Conservation (phyloP, 129 eudicot species). For the Apium graveolens region DNA sequence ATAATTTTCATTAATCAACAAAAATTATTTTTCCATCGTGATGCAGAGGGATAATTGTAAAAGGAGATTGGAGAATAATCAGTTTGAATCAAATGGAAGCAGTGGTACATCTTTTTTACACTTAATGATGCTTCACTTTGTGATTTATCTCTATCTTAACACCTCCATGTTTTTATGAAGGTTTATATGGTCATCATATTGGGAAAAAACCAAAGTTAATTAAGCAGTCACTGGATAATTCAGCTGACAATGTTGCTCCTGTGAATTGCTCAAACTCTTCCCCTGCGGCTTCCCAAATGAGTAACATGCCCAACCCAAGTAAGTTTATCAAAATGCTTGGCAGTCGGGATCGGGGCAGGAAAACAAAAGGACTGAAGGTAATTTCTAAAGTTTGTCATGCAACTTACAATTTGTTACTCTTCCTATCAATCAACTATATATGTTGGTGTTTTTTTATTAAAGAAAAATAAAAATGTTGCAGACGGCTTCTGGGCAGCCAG, state of each 20-base stretch:
- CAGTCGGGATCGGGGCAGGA: slow-evolving; percentile 70
- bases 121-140: slow-evolving; percentile 18
- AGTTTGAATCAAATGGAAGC: slow-evolving; percentile 68
- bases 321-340: slow-evolving; percentile 64
- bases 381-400: neutral
- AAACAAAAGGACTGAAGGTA: slow-evolving; percentile 78
- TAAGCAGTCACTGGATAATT: slow-evolving; percentile 44
- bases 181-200: slow-evolving; percentile 44
- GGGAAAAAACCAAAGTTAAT: slow-evolving; percentile 47
- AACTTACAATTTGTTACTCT: neutral
- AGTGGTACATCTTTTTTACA: slow-evolving; percentile 43
- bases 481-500: slow-evolving; percentile 61
- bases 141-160: slow-evolving; percentile 2
- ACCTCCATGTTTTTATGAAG: slow-evolving; percentile 17
- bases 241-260: slow-evolving; percentile 42
- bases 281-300: slow-evolving; percentile 90
- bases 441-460: neutral
- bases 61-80: slow-evolving; percentile 66
- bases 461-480: slow-evolving; percentile 26
- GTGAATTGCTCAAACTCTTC: slow-evolving; percentile 48
- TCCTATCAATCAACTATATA: neutral
- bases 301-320: slow-evolving; percentile 85
- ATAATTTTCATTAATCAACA: neutral
- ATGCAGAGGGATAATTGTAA: slow-evolving; percentile 63
- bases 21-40: slow-evolving; percentile 9